These are phyloP conservation scores for Penicillium sp. DNA, from an alignment of 2,329 filamentous ascomycete species.

Conservation along the genomic window DNA sequence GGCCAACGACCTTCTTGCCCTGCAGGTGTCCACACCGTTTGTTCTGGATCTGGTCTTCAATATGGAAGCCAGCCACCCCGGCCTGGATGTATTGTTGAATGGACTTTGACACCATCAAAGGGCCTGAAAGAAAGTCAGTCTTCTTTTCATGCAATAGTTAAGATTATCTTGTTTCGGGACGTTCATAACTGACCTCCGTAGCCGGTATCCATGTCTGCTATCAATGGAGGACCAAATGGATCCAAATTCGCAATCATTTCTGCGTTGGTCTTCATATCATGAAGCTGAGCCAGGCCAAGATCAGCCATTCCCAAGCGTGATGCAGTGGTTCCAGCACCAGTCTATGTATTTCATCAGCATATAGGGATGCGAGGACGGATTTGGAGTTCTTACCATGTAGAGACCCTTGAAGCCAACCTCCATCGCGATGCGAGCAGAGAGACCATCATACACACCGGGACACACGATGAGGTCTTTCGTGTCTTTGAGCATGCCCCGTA, in stretches of 20 bases:
- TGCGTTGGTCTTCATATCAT: conserved; percentile 64
- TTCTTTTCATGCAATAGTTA: background rate
- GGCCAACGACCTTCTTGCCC: conserved; percentile 39
- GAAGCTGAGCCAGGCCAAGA: conserved; percentile 60
- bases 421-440: conserved; percentile 63
- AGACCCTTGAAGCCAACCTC: conserved; percentile 62
- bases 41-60: conserved; percentile 55
- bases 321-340: conserved; percentile 61
- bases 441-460: conserved; percentile 67
- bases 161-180: background rate
- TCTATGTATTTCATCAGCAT: conserved; percentile 39
- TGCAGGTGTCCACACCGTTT: conserved; percentile 43
- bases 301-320: conserved; percentile 63
- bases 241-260: conserved; percentile 63
- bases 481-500: conserved; percentile 29
- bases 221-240: conserved; percentile 53
- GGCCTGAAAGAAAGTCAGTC: conserved; percentile 28
- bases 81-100: conserved; percentile 51
- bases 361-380: background rate
- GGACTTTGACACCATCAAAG: conserved; percentile 47
- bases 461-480: conserved; percentile 50
- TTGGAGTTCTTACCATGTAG: conserved; percentile 60
- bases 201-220: conserved; percentile 57
- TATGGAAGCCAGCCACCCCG: conserved; percentile 56
- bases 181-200: conserved; percentile 43